Percentiles rank a stretch among this genome's conserved stretches.
These are phyloP conservation scores for Lactarius pseudohatsudake DNA, from an alignment of 768 basidiomycete genomes.

Conservation along the genomic window DNA sequence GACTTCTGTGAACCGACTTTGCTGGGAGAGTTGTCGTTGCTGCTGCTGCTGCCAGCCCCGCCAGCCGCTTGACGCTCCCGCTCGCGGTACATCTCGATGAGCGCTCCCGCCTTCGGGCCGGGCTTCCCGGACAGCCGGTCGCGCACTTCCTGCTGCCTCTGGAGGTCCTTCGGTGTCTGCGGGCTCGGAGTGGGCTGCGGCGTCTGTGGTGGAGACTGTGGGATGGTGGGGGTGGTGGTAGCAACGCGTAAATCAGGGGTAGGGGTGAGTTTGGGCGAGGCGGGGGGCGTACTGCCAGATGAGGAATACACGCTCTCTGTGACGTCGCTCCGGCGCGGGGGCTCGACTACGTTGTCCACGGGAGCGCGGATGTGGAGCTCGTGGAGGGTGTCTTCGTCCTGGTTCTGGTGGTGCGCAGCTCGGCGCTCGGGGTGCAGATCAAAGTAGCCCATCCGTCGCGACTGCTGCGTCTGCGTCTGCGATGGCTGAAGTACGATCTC, in stretches of 20 bases:
- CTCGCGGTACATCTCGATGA: constrained; percentile 88
- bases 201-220: background rate
- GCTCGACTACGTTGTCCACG: constrained; percentile 33
- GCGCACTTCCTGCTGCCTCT: constrained; percentile 20
- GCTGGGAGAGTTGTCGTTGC: constrained; percentile 25
- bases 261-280: background rate
- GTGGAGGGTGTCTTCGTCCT: background rate
- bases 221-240: background rate
- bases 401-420: constrained; percentile 28
- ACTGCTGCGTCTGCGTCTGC: background rate
- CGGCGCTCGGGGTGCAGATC: constrained; percentile 76
- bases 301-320: constrained; percentile 22
- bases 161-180: constrained; percentile 4
- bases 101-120: constrained; percentile 62
- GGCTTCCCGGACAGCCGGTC: constrained; percentile 28
- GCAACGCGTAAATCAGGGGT: background rate
- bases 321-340: constrained; percentile 20
- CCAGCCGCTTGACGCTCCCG: constrained; percentile 46
- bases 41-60: background rate
- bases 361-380: constrained; percentile 20
- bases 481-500: background rate
- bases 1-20: constrained; percentile 32
- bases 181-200: background rate
- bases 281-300: background rate
- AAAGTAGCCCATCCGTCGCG: constrained; percentile 62